A percentile compares a stretch with the other conserved stretches of the same genome.
phyloP scores from a whole-genome alignment of 805 yeast genomes.

The Pichia californica region DNA sequence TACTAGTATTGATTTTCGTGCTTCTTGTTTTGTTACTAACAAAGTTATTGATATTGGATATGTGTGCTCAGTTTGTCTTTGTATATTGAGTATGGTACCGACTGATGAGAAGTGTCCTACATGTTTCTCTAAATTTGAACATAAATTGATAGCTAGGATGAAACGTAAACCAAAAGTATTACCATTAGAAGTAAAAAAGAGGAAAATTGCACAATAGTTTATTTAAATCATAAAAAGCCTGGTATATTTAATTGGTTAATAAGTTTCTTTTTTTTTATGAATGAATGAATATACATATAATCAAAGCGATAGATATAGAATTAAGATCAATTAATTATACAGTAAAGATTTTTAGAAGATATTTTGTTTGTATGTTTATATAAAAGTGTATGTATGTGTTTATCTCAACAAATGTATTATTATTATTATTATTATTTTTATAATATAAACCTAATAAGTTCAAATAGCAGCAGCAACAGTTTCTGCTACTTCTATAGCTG shows the following conservation, averaged over 20 bases:
- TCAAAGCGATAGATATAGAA: no score
- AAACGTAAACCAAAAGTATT: constrained; percentile 46
- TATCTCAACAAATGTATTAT: no score
- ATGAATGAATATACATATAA: no score
- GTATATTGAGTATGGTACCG: constrained; percentile 70
- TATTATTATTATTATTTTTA: no score
- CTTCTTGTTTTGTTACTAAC: constrained; percentile 91
- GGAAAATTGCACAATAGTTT: constrained; percentile 1
- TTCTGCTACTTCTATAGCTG: constrained; percentile 1
- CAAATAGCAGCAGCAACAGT: background rate
- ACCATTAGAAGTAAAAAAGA: constrained; percentile 25
- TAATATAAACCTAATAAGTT: background rate
- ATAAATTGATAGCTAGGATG: constrained; percentile 49
- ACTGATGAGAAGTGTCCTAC: constrained; percentile 70
- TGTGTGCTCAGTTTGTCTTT: constrained; percentile 91
- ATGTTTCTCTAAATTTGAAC: constrained; percentile 75
- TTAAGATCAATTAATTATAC: no score
- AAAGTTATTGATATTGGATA: constrained; percentile 87
- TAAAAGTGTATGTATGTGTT: no score
- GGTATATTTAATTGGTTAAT: no score
- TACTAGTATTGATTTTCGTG: constrained; percentile 84
- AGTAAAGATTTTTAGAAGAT: no score
- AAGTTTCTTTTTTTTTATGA: no score
- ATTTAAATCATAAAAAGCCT: no score
- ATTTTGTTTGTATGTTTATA: no score